phyloP scores from a whole-genome alignment of 2,329 filamentous ascomycete species.

The Trichoderma hamatum region DNA sequence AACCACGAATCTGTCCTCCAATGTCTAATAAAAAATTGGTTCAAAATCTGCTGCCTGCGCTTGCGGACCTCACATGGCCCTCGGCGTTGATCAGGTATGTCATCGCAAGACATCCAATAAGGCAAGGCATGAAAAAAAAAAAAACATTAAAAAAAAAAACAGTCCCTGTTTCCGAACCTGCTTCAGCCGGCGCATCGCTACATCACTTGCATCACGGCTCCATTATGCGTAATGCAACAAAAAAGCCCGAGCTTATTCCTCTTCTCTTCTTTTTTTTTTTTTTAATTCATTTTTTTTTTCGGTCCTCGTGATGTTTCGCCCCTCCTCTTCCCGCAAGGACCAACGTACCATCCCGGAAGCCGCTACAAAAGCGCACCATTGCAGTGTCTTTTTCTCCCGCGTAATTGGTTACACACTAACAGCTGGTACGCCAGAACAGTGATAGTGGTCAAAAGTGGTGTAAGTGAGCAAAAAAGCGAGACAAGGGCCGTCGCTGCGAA shows the following conservation, averaged over 20 bases:
- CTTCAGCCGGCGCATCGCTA: background rate
- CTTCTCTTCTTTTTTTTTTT: conserved; percentile 6
- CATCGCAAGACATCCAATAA: background rate
- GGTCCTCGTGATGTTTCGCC: conserved; percentile 22
- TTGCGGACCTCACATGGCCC: conserved; percentile 16
- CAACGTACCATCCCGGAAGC: conserved; percentile 22
- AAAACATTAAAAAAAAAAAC: background rate
- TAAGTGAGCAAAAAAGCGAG: conserved; percentile 5
- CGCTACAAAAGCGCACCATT: background rate
- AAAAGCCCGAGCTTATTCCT: background rate
- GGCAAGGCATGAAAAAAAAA: background rate
- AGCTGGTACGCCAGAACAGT: background rate
- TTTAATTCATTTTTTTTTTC: conserved; percentile 12
- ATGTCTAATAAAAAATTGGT: background rate
- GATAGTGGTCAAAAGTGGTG: background rate
- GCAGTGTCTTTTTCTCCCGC: background rate
- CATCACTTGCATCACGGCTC: background rate
- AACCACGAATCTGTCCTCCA: background rate
- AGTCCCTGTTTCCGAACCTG: background rate
- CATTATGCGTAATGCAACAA: background rate
- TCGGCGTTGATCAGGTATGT: background rate
- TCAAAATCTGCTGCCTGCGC: background rate
- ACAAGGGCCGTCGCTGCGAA: conserved; percentile 8
- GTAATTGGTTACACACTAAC: conserved; percentile 15
- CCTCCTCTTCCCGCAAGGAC: conserved; percentile 7